Evolutionary conservation across 1,284 basidiomycete species (phyloP), one percentile per base, ranked within the genome.

Genomic region (Trametes hirsuta): DNA sequence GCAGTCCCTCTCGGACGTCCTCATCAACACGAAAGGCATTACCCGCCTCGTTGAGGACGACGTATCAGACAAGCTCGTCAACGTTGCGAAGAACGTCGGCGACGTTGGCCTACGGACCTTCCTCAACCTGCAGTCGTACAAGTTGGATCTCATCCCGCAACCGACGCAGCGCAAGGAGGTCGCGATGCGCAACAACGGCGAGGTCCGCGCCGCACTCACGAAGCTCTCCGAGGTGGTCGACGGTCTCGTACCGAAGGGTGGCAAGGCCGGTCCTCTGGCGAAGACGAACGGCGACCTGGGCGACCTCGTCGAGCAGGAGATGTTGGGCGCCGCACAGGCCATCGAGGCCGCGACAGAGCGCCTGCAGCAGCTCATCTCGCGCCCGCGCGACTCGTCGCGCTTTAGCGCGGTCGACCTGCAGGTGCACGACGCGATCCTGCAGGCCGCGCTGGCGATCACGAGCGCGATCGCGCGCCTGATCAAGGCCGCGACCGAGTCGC

Each of bases 391-490:
- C 74, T 86, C 88, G 2, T 82, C 82, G 39, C 88, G 93, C 55
- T 95, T 90, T 83, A 94, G 86, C 62, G 93, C 93, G 11, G 85
- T 97, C 62, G 97, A 99, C 73, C 76, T 98, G 15, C 93, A 97
- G 75, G 97, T 99, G 51, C 97, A 99, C 81, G 97, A 99, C 74
- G 93, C 97, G 25, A 99, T 99, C 69, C 85, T 99, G 44, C 83
- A 91, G 41, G 93, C 97, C 5, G 93, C 97, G 3, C 84, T 98
- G 76, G 93, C 93, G 6, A 98, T 99, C 79, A 97, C 97, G 24
- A 93, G 82, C 69, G 97, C 97, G 40, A 99, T 99, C 70, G 93
- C 88, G 4, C 89, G 95, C 30, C 86, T 99, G 62, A 99, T 99
- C 72, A 86, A 93, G 73, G 96, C 97, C 5, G 96, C 97, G 4